phyloP scores from a whole-genome alignment of 768 basidiomycete genomes.

The Lactarius quietus region DNA sequence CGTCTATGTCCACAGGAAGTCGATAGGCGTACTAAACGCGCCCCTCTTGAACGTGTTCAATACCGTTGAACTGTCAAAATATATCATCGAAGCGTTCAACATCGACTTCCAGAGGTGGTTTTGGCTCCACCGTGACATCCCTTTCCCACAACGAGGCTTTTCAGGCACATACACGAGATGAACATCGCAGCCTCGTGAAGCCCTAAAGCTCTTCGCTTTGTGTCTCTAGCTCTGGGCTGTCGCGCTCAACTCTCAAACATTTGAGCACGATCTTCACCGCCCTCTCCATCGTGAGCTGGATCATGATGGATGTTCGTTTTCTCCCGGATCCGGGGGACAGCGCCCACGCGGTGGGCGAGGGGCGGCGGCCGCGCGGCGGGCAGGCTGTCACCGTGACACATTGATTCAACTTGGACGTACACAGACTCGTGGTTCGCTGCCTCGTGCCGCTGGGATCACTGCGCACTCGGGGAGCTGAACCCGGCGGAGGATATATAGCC shows the following conservation, averaged over 20 bases:
- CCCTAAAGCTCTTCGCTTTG: neutral
- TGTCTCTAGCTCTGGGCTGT: neutral
- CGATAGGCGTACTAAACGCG: neutral
- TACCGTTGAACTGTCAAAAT: neutral
- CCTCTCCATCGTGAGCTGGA: neutral
- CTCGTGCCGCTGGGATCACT: neutral
- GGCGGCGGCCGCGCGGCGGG: too few species aligned
- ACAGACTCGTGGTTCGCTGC: neutral
- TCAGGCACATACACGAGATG: neutral
- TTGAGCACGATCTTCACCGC: too few species aligned
- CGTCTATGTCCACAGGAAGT: neutral
- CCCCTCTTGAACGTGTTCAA: neutral
- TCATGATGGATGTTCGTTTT: neutral
- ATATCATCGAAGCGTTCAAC: neutral
- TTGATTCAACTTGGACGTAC: neutral
- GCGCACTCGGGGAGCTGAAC: neutral
- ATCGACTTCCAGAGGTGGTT: neutral
- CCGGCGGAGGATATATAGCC: neutral
- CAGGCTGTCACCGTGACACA: neutral
- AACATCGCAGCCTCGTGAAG: neutral
- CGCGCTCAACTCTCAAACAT: neutral
- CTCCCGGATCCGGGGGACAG: neutral
- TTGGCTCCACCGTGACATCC: neutral
- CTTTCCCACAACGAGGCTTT: neutral
- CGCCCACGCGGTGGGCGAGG: neutral